phyloP scores from a whole-genome alignment of 2,329 filamentous ascomycete genomes.

The Magnaporthales sp. region DNA sequence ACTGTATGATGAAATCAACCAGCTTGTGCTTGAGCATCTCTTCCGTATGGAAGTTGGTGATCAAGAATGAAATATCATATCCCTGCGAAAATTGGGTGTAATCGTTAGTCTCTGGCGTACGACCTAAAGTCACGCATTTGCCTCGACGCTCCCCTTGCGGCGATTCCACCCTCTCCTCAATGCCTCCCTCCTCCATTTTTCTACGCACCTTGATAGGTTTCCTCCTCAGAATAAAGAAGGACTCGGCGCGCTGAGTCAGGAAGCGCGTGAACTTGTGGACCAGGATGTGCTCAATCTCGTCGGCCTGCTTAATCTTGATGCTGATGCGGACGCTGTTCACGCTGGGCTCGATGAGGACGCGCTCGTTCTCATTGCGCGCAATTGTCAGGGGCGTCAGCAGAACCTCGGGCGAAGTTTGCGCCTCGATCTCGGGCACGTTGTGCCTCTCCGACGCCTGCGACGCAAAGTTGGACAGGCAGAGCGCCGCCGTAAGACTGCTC shows the following conservation, averaged over 20 bases:
- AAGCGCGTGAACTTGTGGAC: slow-evolving; percentile 98
- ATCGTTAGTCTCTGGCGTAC: neutral
- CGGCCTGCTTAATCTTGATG: slow-evolving; percentile 98
- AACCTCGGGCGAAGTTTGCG: slow-evolving; percentile 84
- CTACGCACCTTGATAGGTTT: slow-evolving; percentile 80
- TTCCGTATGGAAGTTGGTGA: slow-evolving; percentile 98
- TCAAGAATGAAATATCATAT: slow-evolving; percentile 97
- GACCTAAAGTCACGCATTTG: neutral
- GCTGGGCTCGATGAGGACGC: slow-evolving; percentile 89
- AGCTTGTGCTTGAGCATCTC: slow-evolving; percentile 99
- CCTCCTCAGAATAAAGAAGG: slow-evolving; percentile 90
- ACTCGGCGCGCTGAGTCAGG: slow-evolving; percentile 90
- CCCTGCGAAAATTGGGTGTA: slow-evolving; percentile 43
- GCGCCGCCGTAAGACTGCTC: slow-evolving; percentile 84
- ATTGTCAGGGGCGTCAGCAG: slow-evolving; percentile 85
- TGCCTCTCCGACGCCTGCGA: slow-evolving; percentile 94
- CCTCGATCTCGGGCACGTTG: slow-evolving; percentile 97
- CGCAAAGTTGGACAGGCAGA: slow-evolving; percentile 93
- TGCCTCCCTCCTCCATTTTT: neutral
- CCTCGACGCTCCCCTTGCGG: neutral
- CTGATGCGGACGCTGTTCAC: slow-evolving; percentile 96
- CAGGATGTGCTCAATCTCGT: slow-evolving; percentile 96
- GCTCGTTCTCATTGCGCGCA: slow-evolving; percentile 93
- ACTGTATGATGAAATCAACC: slow-evolving; percentile 98
- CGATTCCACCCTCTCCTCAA: neutral